A percentile compares a stretch with the other conserved stretches of the same genome.
phyloP scores from a whole-genome alignment of 2,329 filamentous ascomycete genomes.

The Fusarium beomiforme region DNA sequence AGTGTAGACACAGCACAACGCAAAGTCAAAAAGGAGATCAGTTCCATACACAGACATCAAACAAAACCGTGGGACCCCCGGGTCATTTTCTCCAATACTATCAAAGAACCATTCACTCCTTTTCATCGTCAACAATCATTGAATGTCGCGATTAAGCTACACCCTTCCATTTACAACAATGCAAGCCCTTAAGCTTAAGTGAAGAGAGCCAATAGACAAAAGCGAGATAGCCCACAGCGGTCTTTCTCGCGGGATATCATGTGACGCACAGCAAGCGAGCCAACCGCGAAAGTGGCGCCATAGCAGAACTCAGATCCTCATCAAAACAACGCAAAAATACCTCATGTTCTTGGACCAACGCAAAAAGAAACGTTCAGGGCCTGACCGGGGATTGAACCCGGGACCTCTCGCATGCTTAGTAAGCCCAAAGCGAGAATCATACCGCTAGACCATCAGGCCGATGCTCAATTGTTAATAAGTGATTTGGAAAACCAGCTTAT shows the following conservation, averaged over 20 bases:
- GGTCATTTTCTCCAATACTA: fast-evolving
- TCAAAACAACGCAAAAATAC: not conserved
- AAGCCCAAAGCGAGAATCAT: conserved; percentile 37
- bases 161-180: not conserved
- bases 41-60: fast-evolving
- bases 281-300: not conserved
- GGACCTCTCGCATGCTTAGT: conserved; percentile 58
- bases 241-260: not conserved
- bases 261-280: fast-evolving
- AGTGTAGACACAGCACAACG: no score
- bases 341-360: not conserved
- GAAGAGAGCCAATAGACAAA: fast-evolving
- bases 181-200: not conserved
- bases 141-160: not conserved
- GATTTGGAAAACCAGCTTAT: fast-evolving
- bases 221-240: fast-evolving
- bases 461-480: fast-evolving
- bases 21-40: no score
- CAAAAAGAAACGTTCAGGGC: fast-evolving
- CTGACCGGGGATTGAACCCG: conserved; percentile 56
- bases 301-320: not conserved
- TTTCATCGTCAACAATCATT: not conserved
- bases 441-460: conserved; percentile 29
- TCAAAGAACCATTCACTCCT: fast-evolving
- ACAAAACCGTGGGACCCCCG: fast-evolving